Percentiles rank a stretch among this genome's conserved stretches.
Evolutionary conservation across 2,329 filamentous ascomycete species (phyloP).

Genomic region (Claviceps arundinis): DNA sequence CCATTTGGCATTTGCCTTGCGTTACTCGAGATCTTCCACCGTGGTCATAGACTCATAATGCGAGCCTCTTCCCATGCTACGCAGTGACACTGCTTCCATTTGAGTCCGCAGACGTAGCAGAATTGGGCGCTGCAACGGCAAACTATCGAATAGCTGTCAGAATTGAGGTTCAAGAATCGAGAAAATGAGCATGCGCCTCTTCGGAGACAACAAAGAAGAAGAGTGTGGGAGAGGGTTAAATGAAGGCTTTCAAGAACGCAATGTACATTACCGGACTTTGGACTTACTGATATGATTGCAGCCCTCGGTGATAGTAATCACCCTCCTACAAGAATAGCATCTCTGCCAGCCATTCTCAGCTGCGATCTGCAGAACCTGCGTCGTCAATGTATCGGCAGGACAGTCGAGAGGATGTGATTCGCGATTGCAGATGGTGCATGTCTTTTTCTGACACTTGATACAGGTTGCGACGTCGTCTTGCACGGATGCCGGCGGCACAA

Average conservation of each 20-base stretch:
- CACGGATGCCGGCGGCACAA: slow-evolving; percentile 26
- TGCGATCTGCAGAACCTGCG: slow-evolving; percentile 28
- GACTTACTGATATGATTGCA: slow-evolving; percentile 46
- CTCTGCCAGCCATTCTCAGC: slow-evolving; percentile 34
- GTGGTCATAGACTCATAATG: too few relatives aligned
- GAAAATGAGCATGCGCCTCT: background rate
- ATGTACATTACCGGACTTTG: too few relatives aligned
- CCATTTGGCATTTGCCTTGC: too few relatives aligned
- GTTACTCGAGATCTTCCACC: too few relatives aligned
- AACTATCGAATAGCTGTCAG: too few relatives aligned
- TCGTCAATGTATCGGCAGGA: slow-evolving; percentile 25
- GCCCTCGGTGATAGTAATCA: slow-evolving; percentile 37
- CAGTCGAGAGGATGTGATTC: slow-evolving; percentile 33
- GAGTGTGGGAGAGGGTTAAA: background rate
- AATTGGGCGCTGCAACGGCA: too few relatives aligned
- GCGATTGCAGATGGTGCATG: slow-evolving; percentile 39
- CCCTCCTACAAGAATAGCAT: slow-evolving; percentile 29
- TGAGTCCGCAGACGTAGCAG: too few relatives aligned
- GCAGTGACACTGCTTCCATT: too few relatives aligned
- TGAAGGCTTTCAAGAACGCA: background rate
- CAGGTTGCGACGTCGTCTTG: slow-evolving; percentile 26
- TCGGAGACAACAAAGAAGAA: background rate
- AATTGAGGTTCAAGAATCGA: too few relatives aligned
- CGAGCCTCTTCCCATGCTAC: too few relatives aligned
- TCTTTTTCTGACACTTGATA: slow-evolving; percentile 24